These are phyloP conservation scores for Pueraria montana DNA, from an alignment of 306 rosid species.

Conservation along the genomic window DNA sequence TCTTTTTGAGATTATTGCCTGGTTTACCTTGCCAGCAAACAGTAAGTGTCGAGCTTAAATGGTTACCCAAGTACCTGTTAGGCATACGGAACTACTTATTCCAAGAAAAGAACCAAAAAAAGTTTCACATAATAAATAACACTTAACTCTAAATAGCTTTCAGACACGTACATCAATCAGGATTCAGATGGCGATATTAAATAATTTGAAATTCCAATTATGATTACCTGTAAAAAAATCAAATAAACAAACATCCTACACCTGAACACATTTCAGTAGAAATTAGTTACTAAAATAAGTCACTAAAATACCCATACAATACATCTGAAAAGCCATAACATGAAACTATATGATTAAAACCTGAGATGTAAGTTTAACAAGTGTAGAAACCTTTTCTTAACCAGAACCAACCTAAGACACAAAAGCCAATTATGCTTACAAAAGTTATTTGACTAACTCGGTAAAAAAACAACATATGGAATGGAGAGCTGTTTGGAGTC, in stretches of 20 bases:
- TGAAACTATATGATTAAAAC: neutral
- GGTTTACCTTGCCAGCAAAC: constrained; percentile 85
- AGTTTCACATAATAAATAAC: constrained; percentile 8
- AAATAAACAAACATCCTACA: neutral
- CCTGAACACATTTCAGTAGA: neutral
- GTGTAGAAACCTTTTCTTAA: neutral
- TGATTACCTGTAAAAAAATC: neutral
- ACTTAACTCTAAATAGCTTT: neutral
- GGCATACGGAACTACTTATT: constrained; percentile 48
- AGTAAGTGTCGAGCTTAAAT: constrained; percentile 74
- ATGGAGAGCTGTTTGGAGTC: neutral
- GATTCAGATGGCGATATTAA: constrained; percentile 14
- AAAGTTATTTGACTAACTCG: neutral
- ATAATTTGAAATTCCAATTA: neutral
- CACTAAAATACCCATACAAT: neutral
- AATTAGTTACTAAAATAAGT: neutral
- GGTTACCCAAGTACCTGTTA: constrained; percentile 80
- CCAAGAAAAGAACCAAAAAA: constrained; percentile 17
- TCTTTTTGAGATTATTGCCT: constrained; percentile 60
- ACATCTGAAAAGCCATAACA: constrained; percentile 17
- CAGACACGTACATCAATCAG: neutral
- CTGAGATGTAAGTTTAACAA: neutral
- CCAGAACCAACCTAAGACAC: neutral
- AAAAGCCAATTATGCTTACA: constrained; percentile 2
- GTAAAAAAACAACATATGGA: neutral